Base-by-base conservation (phyloP, 805 yeast species). In the Starmerella vitae region DNA sequence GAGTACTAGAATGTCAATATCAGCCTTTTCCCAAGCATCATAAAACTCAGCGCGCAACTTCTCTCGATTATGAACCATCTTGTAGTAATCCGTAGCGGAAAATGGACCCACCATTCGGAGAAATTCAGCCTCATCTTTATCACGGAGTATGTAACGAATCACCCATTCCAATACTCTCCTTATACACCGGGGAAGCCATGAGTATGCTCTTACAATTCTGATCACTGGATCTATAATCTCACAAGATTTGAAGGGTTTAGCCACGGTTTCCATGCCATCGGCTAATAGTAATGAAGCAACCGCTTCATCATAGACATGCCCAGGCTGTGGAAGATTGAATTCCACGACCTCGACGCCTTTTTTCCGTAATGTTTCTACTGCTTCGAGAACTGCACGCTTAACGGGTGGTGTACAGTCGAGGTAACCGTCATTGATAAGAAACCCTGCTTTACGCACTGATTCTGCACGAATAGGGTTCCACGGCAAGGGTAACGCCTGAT, bases 221-320 rank as follows among this genome's bases (percentile, higher is more conserved):
- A 61, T 60, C 13, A 62, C 63, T 8, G 43, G 48, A 32, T 62
- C 67, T 41, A 53, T 54, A 30, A 42, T 41, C 47, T 62, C 67
- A 30, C 58, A 58, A 30, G 46, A 44, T 20, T 34, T 30, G 34
- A 53, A 50, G 10, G 51, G 54, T 4, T 54, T 46, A 10, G 53
- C 46, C 8, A 55, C 58, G 20, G 56, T 48, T 20, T 50, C 46
- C 27, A 57, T 59, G 12, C 58, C 63, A 42, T 62, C 67, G 6
- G 60, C 55, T 17, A 45, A 35, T 21, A 60, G 51, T 37, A 63
- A 43, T 38, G 58, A 62, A 33, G 66, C 51, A 44, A 66, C 79
- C 33, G 26, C 33, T 25, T 76, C 66, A 5, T 78, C 76, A 44
- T 68, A 68, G 21, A 78, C 78, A 48, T 70, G 66, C 36, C 71